Base-by-base conservation (phyloP, 108 stramenopile genomes). In the Nitzschia sp. region DNA sequence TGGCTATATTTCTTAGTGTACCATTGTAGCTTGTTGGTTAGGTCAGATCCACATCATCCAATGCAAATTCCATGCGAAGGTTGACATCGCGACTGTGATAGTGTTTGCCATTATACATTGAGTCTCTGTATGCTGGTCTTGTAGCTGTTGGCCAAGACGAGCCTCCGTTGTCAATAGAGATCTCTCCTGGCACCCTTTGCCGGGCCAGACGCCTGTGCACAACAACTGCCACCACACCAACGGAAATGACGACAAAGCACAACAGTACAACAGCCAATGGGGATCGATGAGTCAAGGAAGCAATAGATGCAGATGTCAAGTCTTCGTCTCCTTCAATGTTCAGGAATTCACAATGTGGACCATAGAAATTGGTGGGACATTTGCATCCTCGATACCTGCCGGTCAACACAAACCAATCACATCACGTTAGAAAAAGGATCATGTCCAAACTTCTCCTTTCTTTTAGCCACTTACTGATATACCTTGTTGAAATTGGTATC, bases 351-450 rank as follows among this genome's bases (percentile, higher is more conserved):
- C 86, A 87, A 48, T 87, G 86, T 9, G 65, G 69, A 10, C 86
- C 86, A 70, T 79, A 63, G 65, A 87, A 87, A 10, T 85, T 72
- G 6, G 54, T 50, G n/a, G 80, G 78, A 39, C 86, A 87, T 38
- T 61, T 44, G 77, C 86, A 87, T 14, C 86, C 86, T 29, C 53
- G 34, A 68, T 80, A 70, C 41, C 78, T 79, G 44, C n/a, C 25
- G 52, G 25, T 0, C 19, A 29, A 21, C 29, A 39, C 15, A 19
- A 34, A 41, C 39, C 0, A 41, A 44, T 14, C 14, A 44, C 0
- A 46, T 46, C 8, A 41, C 3, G 5, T 44, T n/a, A 20, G 10
- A 21, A 63, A 2, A 63, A 1, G 25, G 22, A 62, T n/a, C n/a
- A n/a, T n/a, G n/a, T 34, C 29, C 29, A 34, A 34, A 34, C 29